These are phyloP conservation scores for Obelidium mucronatum DNA, from an alignment of 192 early-diverging fungal genomes.

Conservation along the genomic window DNA sequence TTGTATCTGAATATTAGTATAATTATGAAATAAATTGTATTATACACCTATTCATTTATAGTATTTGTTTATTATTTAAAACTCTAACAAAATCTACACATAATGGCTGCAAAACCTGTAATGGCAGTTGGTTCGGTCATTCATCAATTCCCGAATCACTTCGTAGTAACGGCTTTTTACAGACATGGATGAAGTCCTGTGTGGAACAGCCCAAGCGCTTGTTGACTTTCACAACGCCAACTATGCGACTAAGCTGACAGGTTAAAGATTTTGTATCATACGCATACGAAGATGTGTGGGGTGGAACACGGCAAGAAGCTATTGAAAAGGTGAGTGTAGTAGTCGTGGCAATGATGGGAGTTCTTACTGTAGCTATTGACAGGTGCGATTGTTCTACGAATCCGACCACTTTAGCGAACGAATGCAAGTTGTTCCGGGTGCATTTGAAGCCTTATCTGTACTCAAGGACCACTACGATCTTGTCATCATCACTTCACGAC, in stretches of 20 bases:
- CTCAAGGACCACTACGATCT: slow-evolving; percentile 60
- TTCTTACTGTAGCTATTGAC: too few species aligned
- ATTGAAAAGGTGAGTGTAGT: too few species aligned
- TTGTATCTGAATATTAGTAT: neutral
- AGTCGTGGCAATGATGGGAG: too few species aligned
- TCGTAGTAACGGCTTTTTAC: neutral
- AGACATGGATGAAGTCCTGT: slow-evolving; percentile 65
- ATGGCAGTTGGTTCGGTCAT: slow-evolving; percentile 2
- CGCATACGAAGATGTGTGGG: slow-evolving; percentile 63
- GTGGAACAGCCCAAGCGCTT: slow-evolving; percentile 55
- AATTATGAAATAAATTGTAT: too few species aligned
- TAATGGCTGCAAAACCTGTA: slow-evolving; percentile 8
- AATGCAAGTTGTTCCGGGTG: slow-evolving; percentile 59
- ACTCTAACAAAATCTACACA: too few species aligned
- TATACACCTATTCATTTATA: too few species aligned
- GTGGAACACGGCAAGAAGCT: slow-evolving; percentile 59
- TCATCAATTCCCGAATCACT: neutral
- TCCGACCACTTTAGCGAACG: slow-evolving; percentile 56
- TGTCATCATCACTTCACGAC: slow-evolving; percentile 66
- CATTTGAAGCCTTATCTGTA: slow-evolving; percentile 61
- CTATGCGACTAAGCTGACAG: slow-evolving; percentile 53
- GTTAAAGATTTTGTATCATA: slow-evolving; percentile 59
- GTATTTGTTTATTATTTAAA: too few species aligned
- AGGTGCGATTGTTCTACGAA: slow-evolving; percentile 64
- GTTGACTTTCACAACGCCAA: slow-evolving; percentile 63